Evolutionary conservation across 805 yeast genomes (phyloP).

Genomic region (Candida odintsovae): DNA sequence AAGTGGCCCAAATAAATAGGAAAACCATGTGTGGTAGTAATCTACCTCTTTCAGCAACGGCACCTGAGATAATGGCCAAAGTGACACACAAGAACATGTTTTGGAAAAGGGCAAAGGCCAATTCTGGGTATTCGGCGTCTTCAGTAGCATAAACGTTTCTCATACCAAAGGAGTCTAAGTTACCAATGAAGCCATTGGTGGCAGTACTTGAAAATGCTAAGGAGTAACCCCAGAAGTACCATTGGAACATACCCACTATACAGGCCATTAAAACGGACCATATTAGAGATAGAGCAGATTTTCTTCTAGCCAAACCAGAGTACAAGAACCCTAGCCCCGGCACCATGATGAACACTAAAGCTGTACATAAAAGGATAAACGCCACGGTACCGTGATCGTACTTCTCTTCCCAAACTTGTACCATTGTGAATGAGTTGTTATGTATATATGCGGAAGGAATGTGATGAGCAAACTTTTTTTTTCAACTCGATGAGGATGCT

Average conservation of each 20-base stretch:
- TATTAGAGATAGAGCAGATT: conserved; percentile 81
- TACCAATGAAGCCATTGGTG: conserved; percentile 81
- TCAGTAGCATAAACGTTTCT: conserved; percentile 53
- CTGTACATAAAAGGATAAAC: conserved; percentile 54
- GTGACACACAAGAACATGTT: conserved; percentile 93
- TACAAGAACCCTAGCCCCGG: conserved; percentile 93
- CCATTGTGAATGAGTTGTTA: conserved; percentile 5
- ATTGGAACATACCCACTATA: conserved; percentile 72
- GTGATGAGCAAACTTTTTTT: background rate
- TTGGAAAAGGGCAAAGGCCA: conserved; percentile 82
- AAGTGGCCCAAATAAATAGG: conserved; percentile 80
- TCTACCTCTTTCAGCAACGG: conserved; percentile 89
- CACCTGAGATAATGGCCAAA: conserved; percentile 85
- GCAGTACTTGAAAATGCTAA: conserved; percentile 81
- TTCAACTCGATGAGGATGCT: background rate
- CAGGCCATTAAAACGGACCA: conserved; percentile 76
- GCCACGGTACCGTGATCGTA: conserved; percentile 43
- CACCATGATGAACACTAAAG: conserved; percentile 82
- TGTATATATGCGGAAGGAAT: background rate
- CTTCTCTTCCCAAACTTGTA: conserved; percentile 25
- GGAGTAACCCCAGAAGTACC: conserved; percentile 99
- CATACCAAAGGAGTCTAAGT: conserved; percentile 77
- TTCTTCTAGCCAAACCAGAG: conserved; percentile 85
- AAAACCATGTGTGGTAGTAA: conserved; percentile 80
- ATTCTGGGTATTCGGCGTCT: conserved; percentile 61